Percentiles rank a stretch among this genome's conserved stretches.
phyloP scores from a whole-genome alignment of 1,284 basidiomycete species.

The Ustilago vetiveriae region DNA sequence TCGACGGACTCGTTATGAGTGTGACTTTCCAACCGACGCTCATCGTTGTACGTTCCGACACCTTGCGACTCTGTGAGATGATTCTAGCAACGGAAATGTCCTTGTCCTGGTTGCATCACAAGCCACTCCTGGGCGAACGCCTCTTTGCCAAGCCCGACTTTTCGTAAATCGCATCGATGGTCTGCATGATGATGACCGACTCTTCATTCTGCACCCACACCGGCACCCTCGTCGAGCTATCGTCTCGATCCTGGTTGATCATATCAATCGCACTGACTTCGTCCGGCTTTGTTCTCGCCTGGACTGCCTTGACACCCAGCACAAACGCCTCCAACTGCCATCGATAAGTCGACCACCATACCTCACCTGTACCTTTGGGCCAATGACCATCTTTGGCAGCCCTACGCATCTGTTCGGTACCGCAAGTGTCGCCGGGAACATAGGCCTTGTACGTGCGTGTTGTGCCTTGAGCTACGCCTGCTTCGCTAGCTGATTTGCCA shows the following conservation, averaged over 20 bases:
- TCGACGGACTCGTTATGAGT: too few relatives aligned
- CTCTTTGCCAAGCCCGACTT: slow-evolving; percentile 44
- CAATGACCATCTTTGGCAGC: slow-evolving; percentile 53
- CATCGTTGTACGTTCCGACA: too few relatives aligned
- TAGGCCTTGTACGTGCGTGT: slow-evolving; percentile 34
- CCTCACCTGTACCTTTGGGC: slow-evolving; percentile 42
- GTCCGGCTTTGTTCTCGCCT: slow-evolving; percentile 10
- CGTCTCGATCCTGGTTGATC: slow-evolving; percentile 34
- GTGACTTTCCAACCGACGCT: too few relatives aligned
- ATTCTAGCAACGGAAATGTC: too few relatives aligned
- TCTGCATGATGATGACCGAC: slow-evolving; percentile 54
- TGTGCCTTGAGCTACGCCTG: slow-evolving; percentile 26
- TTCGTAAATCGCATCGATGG: slow-evolving; percentile 51
- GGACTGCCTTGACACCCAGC: slow-evolving; percentile 28
- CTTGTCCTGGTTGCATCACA: too few relatives aligned
- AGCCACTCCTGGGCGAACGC: not conserved
- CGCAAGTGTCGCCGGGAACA: slow-evolving; percentile 23
- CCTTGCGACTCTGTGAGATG: too few relatives aligned
- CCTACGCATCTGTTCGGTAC: slow-evolving; percentile 45
- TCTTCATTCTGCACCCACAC: slow-evolving; percentile 56
- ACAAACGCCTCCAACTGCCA: slow-evolving; percentile 54
- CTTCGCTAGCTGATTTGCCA: slow-evolving; percentile 20
- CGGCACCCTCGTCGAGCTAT: slow-evolving; percentile 22
- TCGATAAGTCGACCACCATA: slow-evolving; percentile 53
- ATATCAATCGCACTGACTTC: slow-evolving; percentile 33